These are phyloP conservation scores for Colletotrichum camelliae DNA, from an alignment of 2,329 filamentous ascomycete genomes.

Conservation along the genomic window DNA sequence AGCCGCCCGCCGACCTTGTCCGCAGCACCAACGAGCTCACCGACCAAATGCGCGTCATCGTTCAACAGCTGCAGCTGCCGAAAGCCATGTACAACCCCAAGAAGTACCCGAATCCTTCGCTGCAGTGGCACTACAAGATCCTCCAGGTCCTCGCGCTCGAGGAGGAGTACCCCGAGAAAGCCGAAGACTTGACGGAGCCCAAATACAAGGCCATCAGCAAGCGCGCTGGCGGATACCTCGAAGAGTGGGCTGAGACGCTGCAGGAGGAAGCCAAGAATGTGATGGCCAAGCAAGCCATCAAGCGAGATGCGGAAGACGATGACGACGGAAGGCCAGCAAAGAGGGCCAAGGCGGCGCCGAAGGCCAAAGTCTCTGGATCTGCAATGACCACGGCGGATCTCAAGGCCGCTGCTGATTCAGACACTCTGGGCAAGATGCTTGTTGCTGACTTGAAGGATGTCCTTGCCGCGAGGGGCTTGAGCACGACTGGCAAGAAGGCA, in stretches of 20 bases:
- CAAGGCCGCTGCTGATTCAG: slow-evolving; percentile 48
- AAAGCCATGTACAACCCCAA: slow-evolving; percentile 82
- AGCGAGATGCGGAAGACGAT: slow-evolving; percentile 56
- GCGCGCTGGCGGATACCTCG: slow-evolving; percentile 78
- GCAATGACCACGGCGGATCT: slow-evolving; percentile 52
- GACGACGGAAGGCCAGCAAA: slow-evolving; percentile 51
- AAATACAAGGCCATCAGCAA: slow-evolving; percentile 90
- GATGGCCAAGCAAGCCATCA: slow-evolving; percentile 47
- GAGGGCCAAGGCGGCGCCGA: slow-evolving; percentile 40
- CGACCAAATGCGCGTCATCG: slow-evolving; percentile 80
- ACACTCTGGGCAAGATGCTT: slow-evolving; percentile 57
- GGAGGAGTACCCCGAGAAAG: slow-evolving; percentile 81
- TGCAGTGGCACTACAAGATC: slow-evolving; percentile 98
- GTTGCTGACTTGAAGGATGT: slow-evolving; percentile 58
- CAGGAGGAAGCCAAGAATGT: slow-evolving; percentile 55
- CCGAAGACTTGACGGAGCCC: slow-evolving; percentile 80
- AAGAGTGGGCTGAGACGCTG: slow-evolving; percentile 76
- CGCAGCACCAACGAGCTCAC: slow-evolving; percentile 74
- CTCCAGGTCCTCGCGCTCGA: slow-evolving; percentile 90
- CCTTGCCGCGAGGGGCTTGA: slow-evolving; percentile 52
- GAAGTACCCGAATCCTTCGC: slow-evolving; percentile 88
- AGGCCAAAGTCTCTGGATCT: slow-evolving; percentile 34
- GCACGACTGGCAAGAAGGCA: slow-evolving; percentile 56
- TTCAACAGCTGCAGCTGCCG: slow-evolving; percentile 88
- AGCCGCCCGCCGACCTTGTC: slow-evolving; percentile 58